phyloP scores from a whole-genome alignment of 805 yeast genomes.

The Candida corydali region DNA sequence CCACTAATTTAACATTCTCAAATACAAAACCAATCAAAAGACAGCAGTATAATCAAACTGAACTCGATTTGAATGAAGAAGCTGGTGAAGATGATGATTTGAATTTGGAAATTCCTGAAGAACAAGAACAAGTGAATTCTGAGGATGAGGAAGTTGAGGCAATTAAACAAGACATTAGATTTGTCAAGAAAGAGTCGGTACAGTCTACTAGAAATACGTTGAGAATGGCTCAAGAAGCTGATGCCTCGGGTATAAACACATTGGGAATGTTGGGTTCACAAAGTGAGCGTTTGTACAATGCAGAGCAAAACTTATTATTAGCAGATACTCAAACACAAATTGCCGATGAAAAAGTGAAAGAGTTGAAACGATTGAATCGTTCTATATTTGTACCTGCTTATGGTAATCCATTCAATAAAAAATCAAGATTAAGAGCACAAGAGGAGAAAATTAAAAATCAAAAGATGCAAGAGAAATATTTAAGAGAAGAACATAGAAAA shows the following conservation, averaged over 20 bases:
- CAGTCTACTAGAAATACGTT: slow-evolving; percentile 83
- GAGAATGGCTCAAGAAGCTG: slow-evolving; percentile 46
- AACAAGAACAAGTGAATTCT: slow-evolving; percentile 39
- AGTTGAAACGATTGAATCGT: slow-evolving; percentile 74
- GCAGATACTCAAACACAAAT: slow-evolving; percentile 78
- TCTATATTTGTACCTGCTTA: slow-evolving; percentile 73
- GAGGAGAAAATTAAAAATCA: slow-evolving; percentile 66
- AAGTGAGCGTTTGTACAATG: slow-evolving; percentile 74
- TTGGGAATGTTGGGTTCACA: slow-evolving; percentile 93
- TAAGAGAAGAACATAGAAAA: slow-evolving; percentile 57
- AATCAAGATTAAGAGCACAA: slow-evolving; percentile 65
- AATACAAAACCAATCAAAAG: slow-evolving; percentile 18
- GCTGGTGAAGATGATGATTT: slow-evolving; percentile 38
- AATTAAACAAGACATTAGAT: slow-evolving; percentile 75
- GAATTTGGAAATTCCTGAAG: slow-evolving; percentile 34
- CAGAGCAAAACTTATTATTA: slow-evolving; percentile 71
- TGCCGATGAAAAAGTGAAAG: slow-evolving; percentile 79
- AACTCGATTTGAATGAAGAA: slow-evolving; percentile 29
- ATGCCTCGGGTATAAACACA: slow-evolving; percentile 56
- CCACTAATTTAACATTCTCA: slow-evolving; percentile 24
- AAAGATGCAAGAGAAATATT: slow-evolving; percentile 56
- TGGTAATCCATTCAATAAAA: slow-evolving; percentile 83
- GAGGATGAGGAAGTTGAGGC: slow-evolving; percentile 90
- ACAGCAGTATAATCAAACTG: slow-evolving; percentile 15
- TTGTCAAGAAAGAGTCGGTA: slow-evolving; percentile 82